Evolutionary conservation across 1,284 basidiomycete species (phyloP).

Genomic region (Blastosporella zonata): DNA sequence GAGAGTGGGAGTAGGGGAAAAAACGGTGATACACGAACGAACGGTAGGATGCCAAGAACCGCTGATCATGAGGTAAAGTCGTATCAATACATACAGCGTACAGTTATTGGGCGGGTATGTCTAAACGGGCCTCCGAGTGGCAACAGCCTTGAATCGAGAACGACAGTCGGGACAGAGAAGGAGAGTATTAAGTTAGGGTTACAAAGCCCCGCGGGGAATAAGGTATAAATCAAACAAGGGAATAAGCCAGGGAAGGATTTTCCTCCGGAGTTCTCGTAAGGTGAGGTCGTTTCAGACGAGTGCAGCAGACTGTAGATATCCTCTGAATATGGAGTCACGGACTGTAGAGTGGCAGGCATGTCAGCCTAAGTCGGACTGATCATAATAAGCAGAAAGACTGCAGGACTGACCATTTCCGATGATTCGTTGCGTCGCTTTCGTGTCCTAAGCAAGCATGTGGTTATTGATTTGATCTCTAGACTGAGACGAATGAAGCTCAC

Average conservation of each 20-base stretch:
- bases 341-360: conserved; percentile 36
- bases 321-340: conserved; percentile 70
- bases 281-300: conserved; percentile 39
- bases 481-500: conserved; percentile 39
- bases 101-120: conserved; percentile 11
- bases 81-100: conserved; percentile 16
- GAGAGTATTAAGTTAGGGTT: conserved; percentile 15
- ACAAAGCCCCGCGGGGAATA: conserved; percentile 13
- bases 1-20: conserved; percentile 14
- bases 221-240: conserved; percentile 10
- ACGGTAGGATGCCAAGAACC: conserved; percentile 5
- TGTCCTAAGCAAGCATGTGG: conserved; percentile 48
- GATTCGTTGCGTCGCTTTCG: conserved; percentile 75
- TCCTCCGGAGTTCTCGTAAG: conserved; percentile 7
- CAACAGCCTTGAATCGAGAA: conserved; percentile 3
- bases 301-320: conserved; percentile 68
- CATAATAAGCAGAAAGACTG: conserved; percentile 8
- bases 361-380: conserved; percentile 3
- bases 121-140: conserved; percentile 8
- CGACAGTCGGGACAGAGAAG: conserved; percentile 10
- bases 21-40: conserved; percentile 4
- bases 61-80: conserved; percentile 5
- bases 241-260: conserved; percentile 11
- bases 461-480: conserved; percentile 3
- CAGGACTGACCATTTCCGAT: conserved; percentile 66